Evolutionary conservation across 1,139 yeast genomes (phyloP), one percentile per base, ranked within the genome.

Genomic region (Scheffersomyces illinoinensis): DNA sequence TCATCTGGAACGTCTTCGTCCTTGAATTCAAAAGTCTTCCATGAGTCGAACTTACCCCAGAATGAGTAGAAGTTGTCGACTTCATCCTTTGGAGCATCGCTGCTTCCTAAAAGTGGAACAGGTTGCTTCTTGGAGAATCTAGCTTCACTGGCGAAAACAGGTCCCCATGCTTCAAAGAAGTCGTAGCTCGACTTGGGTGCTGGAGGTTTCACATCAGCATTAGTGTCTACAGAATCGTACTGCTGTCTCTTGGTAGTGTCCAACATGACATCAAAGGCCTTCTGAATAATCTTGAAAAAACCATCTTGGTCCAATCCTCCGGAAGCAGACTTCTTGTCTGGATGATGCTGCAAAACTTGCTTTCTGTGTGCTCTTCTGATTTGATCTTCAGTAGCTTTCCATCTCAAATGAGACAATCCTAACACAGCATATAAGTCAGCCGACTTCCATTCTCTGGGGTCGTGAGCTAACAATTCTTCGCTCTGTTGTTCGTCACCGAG

Each of bases 1-100:
- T 95, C 99, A 82, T 95, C 99, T 66, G 99, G 99, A 72, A 93
- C 98, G 75, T 95, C 99, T 82, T 95, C 99, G 74, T 95, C 99
- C 76, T 93, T 87, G 81, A 93, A 95, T 82, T 95, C 99, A 74
- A 95, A 95, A 54, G 97, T 84, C 84, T 97, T 92, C 99, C 99
- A 95, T 46, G 99, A 95, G 76, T 95, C 98, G 69, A 95, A 92
- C 76, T 90, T 90, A 78, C 93, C 93, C 95, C 96, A 95, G 84
- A 91, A 92, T 60, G 84, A 81, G 83, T 95, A 95, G 81, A 95
- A 96, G 54, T 79, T 82, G 71, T 95, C 99, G 58, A 95, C 97
- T 64, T 93, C 96, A 57, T 85, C 87, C 82, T 91, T 91, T 59
- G 92, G 60, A 48, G 93, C 73, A 57, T 87, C 85, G 58, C 82